Evolutionary conservation across 805 yeast genomes (phyloP).

Genomic region (Limtongozyma cylindracea): DNA sequence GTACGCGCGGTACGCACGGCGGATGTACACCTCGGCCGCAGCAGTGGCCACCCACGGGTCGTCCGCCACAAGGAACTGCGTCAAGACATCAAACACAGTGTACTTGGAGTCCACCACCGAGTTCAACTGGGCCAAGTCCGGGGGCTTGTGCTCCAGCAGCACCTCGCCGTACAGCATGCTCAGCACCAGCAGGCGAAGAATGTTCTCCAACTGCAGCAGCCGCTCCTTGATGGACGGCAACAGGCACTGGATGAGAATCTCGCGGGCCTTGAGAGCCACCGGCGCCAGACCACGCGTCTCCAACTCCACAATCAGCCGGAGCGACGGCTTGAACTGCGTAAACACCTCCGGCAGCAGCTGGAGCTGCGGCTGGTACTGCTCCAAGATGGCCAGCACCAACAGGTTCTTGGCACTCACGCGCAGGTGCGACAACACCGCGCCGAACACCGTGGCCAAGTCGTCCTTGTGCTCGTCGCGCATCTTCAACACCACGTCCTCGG

Average conservation of each 20-base stretch:
- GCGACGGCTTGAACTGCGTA: constrained; percentile 28
- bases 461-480: constrained; percentile 75
- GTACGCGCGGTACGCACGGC: constrained; percentile 95
- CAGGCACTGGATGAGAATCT: constrained; percentile 87
- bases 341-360: constrained; percentile 26
- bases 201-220: constrained; percentile 92
- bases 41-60: constrained; percentile 87
- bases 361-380: constrained; percentile 57
- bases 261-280: constrained; percentile 88
- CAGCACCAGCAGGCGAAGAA: constrained; percentile 74
- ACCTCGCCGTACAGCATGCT: constrained; percentile 76
- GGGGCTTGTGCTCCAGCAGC: constrained; percentile 50
- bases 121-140: constrained; percentile 53
- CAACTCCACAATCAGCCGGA: constrained; percentile 63
- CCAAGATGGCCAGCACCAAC: constrained; percentile 63
- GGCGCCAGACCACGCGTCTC: constrained; percentile 82
- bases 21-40: constrained; percentile 88
- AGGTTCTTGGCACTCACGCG: constrained; percentile 86
- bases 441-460: constrained; percentile 47
- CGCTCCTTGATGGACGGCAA: constrained; percentile 91
- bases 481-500: constrained; percentile 70
- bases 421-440: constrained; percentile 65
- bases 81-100: constrained; percentile 85
- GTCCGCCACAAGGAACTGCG: constrained; percentile 64
- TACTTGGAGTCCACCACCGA: constrained; percentile 93